phyloP scores from a whole-genome alignment of 139 green algal genomes.

The Nannochloris sp. region DNA sequence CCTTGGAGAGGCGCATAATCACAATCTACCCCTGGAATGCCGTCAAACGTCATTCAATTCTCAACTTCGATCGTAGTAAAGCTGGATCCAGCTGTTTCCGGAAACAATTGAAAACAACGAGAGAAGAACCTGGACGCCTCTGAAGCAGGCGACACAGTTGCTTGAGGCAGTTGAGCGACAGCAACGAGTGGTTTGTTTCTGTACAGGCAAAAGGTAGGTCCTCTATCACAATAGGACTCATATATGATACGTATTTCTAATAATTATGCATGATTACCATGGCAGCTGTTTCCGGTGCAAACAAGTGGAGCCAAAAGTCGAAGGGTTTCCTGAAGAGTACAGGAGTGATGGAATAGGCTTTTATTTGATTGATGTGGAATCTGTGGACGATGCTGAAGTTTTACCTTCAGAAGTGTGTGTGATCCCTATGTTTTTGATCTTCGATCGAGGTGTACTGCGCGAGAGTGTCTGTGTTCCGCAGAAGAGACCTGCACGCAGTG shows the following conservation, averaged over 20 bases:
- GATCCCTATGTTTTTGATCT: constrained; percentile 23
- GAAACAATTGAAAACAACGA: not conserved
- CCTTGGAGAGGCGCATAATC: no score
- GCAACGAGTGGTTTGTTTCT: not conserved
- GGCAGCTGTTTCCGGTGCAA: constrained; percentile 29
- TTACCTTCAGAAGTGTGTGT: constrained; percentile 8
- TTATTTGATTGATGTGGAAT: constrained; percentile 9
- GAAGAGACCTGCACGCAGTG: constrained; percentile 20
- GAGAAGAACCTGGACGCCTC: not conserved
- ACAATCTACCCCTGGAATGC: no score
- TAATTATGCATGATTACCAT: constrained; percentile 1
- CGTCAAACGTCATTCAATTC: no score
- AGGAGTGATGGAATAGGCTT: constrained; percentile 4
- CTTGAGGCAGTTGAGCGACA: not conserved
- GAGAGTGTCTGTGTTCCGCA: constrained; percentile 19
- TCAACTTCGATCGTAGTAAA: no score
- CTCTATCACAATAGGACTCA: not conserved
- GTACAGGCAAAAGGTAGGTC: not conserved
- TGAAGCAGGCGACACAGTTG: not conserved
- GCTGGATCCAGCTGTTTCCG: no score
- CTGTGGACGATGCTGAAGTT: constrained; percentile 2
- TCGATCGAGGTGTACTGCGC: not conserved
- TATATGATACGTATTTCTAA: not conserved
- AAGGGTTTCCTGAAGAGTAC: constrained; percentile 21
- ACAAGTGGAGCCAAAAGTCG: constrained; percentile 21